phyloP scores from a whole-genome alignment of 2,329 filamentous ascomycete genomes.

The Aspergillus hiratsukae region DNA sequence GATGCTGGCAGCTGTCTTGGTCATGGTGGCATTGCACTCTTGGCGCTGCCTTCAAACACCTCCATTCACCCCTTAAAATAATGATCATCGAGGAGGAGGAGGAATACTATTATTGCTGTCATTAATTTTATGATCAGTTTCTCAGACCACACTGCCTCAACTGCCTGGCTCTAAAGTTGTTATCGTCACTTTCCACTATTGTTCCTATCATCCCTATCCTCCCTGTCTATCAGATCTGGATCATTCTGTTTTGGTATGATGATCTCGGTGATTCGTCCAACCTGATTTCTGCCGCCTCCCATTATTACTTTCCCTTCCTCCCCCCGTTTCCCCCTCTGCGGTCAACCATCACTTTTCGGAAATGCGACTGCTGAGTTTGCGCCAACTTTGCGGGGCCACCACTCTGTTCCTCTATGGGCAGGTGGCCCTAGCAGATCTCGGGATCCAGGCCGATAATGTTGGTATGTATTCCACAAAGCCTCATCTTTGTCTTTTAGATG shows the following conservation, averaged over 20 bases:
- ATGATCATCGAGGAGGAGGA: not conserved
- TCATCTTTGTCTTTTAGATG: not conserved
- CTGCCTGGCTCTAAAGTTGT: not conserved
- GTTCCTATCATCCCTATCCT: too few species aligned
- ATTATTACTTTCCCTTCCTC: not conserved
- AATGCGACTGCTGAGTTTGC: not conserved
- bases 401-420: not conserved
- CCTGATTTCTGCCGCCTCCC: not conserved
- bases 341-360: not conserved
- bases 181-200: not conserved
- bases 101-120: not conserved
- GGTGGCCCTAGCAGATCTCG: not conserved
- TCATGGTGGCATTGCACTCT: not conserved
- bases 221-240: too few species aligned
- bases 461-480: slow-evolving; percentile 5
- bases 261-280: not conserved
- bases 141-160: not conserved
- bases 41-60: not conserved
- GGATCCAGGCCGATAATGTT: slow-evolving; percentile 5
- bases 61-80: not conserved
- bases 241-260: not conserved
- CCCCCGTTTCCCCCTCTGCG: not conserved
- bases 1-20: not conserved
- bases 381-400: not conserved
- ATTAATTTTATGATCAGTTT: not conserved